phyloP scores from a whole-genome alignment of 345 rosid genomes.

The Acer saccharum region DNA sequence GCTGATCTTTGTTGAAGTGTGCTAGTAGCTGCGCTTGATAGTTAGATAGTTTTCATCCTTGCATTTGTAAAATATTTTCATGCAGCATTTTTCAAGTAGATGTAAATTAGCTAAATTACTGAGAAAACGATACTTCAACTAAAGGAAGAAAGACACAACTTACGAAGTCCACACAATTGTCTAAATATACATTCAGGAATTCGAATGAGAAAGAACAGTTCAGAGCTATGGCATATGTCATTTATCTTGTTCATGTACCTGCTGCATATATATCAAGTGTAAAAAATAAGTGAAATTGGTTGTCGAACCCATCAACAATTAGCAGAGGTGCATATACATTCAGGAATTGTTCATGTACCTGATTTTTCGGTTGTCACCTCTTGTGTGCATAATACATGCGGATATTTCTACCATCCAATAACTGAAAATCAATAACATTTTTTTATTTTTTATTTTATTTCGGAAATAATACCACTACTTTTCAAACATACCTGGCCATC shows the following conservation, averaged over 20 bases:
- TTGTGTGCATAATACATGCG: constrained; percentile 54
- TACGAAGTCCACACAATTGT: not conserved
- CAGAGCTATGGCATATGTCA: not conserved
- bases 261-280: not conserved
- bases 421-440: constrained; percentile 31
- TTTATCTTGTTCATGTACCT: not conserved
- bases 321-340: no score
- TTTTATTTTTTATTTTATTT: not conserved
- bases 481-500: constrained; percentile 50
- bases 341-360: no score
- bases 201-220: not conserved
- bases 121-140: no score
- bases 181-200: not conserved
- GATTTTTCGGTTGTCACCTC: constrained; percentile 14
- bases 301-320: no score
- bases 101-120: no score
- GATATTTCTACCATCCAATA: constrained; percentile 68
- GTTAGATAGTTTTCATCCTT: no score
- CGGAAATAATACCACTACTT: not conserved
- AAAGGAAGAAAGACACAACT: not conserved
- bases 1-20: no score
- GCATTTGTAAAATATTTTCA: no score
- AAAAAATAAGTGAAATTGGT: not conserved
- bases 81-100: no score
- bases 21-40: no score